A percentile compares a stretch with the other conserved stretches of the same genome.
Conservation (phyloP, 129 eudicot species). For the Artemisia tridentata region DNA sequence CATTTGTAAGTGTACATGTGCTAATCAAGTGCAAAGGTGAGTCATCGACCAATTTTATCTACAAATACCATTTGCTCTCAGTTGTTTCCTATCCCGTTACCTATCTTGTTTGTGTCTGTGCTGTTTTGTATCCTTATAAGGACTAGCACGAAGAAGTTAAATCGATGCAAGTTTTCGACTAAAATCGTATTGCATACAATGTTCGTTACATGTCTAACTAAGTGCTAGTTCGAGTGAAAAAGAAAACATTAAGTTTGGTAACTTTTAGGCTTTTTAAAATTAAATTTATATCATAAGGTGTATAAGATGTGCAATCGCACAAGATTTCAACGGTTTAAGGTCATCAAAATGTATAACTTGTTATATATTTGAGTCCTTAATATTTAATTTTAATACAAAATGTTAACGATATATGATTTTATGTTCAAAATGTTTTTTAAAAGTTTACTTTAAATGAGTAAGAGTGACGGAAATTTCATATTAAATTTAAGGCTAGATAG, state of each 20-base stretch:
- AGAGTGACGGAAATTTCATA: too few relatives aligned
- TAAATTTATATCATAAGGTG: too few relatives aligned
- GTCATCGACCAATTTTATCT: constrained; percentile 21
- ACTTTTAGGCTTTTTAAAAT: background rate
- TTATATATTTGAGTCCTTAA: too few relatives aligned
- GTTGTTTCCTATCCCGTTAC: background rate
- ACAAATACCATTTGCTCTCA: constrained; percentile 5
- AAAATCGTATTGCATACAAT: background rate
- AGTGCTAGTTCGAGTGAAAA: background rate
- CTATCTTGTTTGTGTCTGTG: background rate
- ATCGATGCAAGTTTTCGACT: background rate
- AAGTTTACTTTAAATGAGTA: too few relatives aligned
- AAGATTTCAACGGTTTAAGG: too few relatives aligned
- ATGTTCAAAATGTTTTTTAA: too few relatives aligned
- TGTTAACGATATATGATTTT: background rate
- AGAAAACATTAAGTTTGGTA: background rate
- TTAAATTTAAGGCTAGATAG: background rate
- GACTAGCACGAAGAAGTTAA: background rate
- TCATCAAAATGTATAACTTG: too few relatives aligned
- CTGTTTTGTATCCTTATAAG: background rate
- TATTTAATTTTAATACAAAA: background rate
- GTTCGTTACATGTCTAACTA: background rate
- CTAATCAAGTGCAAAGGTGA: constrained; percentile 26
- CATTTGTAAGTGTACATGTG: constrained; percentile 16
- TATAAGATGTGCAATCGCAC: too few relatives aligned